These are phyloP conservation scores for Paramyrothecium sp. DNA, from an alignment of 2,329 filamentous ascomycete genomes.

Conservation along the genomic window DNA sequence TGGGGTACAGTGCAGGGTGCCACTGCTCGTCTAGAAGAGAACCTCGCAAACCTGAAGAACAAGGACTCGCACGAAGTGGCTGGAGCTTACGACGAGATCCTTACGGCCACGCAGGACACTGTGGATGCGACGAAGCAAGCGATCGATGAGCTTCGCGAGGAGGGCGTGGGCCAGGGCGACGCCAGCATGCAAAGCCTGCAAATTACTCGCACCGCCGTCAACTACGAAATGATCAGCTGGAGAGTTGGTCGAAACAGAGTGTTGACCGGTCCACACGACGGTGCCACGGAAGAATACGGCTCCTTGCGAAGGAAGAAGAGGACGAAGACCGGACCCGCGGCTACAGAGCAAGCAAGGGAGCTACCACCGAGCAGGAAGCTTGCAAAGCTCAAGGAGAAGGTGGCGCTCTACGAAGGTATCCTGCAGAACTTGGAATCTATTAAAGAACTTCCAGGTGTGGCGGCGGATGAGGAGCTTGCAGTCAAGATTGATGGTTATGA, in stretches of 20 bases:
- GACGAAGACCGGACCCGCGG: constrained; percentile 27
- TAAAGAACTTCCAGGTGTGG: constrained; percentile 85
- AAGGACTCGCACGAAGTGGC: constrained; percentile 66
- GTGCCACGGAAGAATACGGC: constrained; percentile 56
- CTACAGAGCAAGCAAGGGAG: constrained; percentile 49
- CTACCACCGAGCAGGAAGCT: constrained; percentile 74
- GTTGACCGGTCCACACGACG: constrained; percentile 80
- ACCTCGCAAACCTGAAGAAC: constrained; percentile 40
- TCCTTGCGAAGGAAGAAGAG: constrained; percentile 53
- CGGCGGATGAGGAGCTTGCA: constrained; percentile 75
- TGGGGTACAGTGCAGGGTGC: constrained; percentile 67
- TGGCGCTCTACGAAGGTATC: constrained; percentile 87
- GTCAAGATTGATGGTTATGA: constrained; percentile 75
- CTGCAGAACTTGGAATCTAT: constrained; percentile 89
- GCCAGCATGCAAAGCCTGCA: constrained; percentile 87
- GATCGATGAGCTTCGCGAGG: constrained; percentile 83
- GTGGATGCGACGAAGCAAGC: constrained; percentile 91
- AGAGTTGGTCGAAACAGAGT: constrained; percentile 90
- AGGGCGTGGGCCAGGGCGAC: constrained; percentile 82
- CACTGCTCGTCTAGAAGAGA: constrained; percentile 46
- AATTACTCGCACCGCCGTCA: constrained; percentile 88
- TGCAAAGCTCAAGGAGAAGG: constrained; percentile 78
- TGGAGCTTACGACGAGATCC: constrained; percentile 85
- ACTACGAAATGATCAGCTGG: constrained; percentile 93
- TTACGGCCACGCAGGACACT: constrained; percentile 88